These are phyloP conservation scores for Heliophila coronopifolia DNA, from an alignment of 441 rosid genomes.

Conservation along the genomic window DNA sequence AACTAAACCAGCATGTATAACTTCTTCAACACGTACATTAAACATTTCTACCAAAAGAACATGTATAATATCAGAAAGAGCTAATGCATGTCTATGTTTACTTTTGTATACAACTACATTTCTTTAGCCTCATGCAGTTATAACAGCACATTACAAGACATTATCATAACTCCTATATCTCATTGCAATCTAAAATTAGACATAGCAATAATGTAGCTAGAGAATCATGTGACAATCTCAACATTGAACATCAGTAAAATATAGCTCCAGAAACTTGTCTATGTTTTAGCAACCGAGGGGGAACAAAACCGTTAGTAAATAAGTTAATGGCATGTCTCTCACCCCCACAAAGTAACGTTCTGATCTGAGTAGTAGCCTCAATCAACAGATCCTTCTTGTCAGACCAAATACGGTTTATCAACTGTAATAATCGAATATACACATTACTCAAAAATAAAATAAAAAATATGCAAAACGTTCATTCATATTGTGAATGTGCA, in stretches of 20 bases:
- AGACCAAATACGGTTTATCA: constrained; percentile 49
- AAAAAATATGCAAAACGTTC: neutral
- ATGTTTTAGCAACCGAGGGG: neutral
- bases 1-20: constrained; percentile 53
- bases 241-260: neutral
- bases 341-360: constrained; percentile 44
- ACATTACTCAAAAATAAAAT: constrained; percentile 9
- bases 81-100: neutral
- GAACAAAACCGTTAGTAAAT: constrained; percentile 5
- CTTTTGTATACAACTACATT: constrained; percentile 2
- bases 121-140: neutral
- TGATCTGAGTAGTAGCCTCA: constrained; percentile 53
- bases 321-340: constrained; percentile 21
- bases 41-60: constrained; percentile 29
- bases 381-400: constrained; percentile 45
- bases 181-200: neutral
- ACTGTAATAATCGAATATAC: constrained; percentile 34
- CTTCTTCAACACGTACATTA: constrained; percentile 39
- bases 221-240: neutral
- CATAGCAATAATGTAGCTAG: neutral
- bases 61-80: constrained; percentile 13
- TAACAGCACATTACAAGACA: neutral
- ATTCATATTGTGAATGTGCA: neutral
- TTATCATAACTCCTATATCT: neutral
- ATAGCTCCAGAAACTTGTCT: neutral